Evolutionary conservation across 352 stramenopile species (phyloP), one percentile per base, ranked within the genome.

Genomic region (Blastocystis sp.): DNA sequence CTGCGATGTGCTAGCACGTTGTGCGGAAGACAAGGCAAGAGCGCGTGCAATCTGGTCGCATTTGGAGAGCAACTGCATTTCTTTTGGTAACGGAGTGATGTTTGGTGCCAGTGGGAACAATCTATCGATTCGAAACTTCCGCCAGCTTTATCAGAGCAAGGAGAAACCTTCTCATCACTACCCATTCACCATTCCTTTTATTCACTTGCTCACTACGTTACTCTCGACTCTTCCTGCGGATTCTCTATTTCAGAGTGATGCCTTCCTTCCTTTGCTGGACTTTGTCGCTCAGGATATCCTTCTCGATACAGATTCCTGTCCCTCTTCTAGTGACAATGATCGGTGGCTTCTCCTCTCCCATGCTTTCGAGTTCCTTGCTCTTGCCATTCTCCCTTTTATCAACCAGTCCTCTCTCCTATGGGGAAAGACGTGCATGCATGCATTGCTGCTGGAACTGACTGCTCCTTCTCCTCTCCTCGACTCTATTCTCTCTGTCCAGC

Each of bases 251-350:
- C 26, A 15, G 11, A 64, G 47, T 47, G 29, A 3, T 29, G 8
- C 18, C 23, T 11, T 64, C 20, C 41, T 64, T 15, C 50, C 66
- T 0, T 55, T 55, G 4, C 66, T 77, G 8, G 43, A 39, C 4
- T 77, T 77, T 45, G 43, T 39, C 20, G 66, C 56, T 4, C 66
- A 77, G 50, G 66, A 77, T 34, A 45, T 77, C 5, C n/a, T 77
- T 3, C 23, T 47, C 9, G 50, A 55, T 6, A 29, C 34, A 34
- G 7, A 39, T 8, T 34, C 66, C 23, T 45, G 66, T 4, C 15
- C 20, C 9, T 77, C 37, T 34, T 18, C 9, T 6, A 9, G 50
- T 5, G 66, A 77, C 23, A 45, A 55, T 18, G 66, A 84, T 18
- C 5, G 45, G 20, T 64, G 55, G 13, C 53, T 34, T 13, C 3